Evolutionary conservation across 2,329 filamentous ascomycete species (phyloP), one percentile per base, ranked within the genome.

Genomic region (Fusarium verticillioides): DNA sequence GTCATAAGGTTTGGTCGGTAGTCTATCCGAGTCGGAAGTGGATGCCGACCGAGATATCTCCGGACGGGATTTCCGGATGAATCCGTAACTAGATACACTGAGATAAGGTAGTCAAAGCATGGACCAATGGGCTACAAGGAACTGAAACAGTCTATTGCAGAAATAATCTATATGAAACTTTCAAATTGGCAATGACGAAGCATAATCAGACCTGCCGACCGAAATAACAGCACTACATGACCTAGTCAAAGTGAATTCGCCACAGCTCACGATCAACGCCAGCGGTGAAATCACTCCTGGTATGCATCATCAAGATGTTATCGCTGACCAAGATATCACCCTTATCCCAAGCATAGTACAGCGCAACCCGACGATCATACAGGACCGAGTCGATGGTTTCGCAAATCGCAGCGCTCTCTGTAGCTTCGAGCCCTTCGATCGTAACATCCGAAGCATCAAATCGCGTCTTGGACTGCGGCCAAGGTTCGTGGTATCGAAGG

Each of bases 321-420:
- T 89, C 88, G 66, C 81, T 88, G 9, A 90, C 77, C 2, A 90
- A 69, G 42, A 90, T 50, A 73, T 90, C 88, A 0, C 88, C 87
- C 78, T 86, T 84, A 59, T 89, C 83, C 87, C 88, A 90, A 9
- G 81, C 77, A 62, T 88, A 85, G 60, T 85, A 85, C 42, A 87
- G 81, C 12, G 84, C 85, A 0, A 88, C 84, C 0, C 87, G 82
- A 9, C 85, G 81, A 70, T 89, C 87, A 62, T 88, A 85, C 4
- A 87, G 76, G 1, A 85, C 77, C 1, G 77, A 75, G 58, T 86
- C 82, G 5, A 89, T 75, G 0, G 82, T 73, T 5, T 82, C 79
- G 32, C 82, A 85, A 9, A 86, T 76, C 4, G 81, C 73, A 1
- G 73, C 64, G 42, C 82, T 80, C n/a, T 83, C 81, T 0, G 77